These are phyloP conservation scores for Xylariaceae sp. DNA, from an alignment of 2,329 filamentous ascomycete species.

Conservation along the genomic window DNA sequence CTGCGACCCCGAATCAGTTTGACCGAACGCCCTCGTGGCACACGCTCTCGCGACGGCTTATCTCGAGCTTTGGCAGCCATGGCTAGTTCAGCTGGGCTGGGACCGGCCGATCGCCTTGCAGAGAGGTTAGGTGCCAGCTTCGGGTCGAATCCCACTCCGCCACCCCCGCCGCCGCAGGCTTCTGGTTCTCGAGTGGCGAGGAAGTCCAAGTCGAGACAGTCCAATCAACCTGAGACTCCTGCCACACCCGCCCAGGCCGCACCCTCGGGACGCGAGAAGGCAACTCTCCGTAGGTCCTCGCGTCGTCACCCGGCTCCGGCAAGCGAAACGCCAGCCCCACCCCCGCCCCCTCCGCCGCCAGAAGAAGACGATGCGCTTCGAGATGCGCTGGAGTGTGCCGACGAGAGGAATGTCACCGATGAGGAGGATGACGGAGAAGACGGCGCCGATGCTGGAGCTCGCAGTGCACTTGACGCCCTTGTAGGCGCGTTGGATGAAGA, in stretches of 20 bases:
- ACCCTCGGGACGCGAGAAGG: conserved; percentile 52
- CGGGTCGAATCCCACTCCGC: conserved; percentile 34
- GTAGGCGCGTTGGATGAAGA: conserved; percentile 89
- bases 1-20: conserved; percentile 81
- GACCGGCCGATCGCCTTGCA: conserved; percentile 44
- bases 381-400: conserved; percentile 81
- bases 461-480: conserved; percentile 70
- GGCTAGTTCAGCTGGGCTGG: conserved; percentile 63
- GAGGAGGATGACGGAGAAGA: conserved; percentile 61
- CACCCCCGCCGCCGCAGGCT: conserved; percentile 34
- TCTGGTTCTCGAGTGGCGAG: conserved; percentile 41
- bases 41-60: conserved; percentile 57
- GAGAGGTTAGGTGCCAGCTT: conserved; percentile 37
- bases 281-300: conserved; percentile 54
- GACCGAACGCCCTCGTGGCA: conserved; percentile 64
- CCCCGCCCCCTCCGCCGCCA: conserved; percentile 49
- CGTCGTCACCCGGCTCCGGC: conserved; percentile 50
- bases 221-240: conserved; percentile 36
- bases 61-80: conserved; percentile 69
- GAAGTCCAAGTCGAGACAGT: conserved; percentile 43
- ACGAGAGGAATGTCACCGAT: conserved; percentile 78
- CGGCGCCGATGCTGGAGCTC: conserved; percentile 48
- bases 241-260: conserved; percentile 41
- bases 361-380: conserved; percentile 57
- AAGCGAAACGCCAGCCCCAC: conserved; percentile 45